Base-by-base conservation (phyloP, 2,329 filamentous ascomycete genomes). In the Talaromyces funiculosus region DNA sequence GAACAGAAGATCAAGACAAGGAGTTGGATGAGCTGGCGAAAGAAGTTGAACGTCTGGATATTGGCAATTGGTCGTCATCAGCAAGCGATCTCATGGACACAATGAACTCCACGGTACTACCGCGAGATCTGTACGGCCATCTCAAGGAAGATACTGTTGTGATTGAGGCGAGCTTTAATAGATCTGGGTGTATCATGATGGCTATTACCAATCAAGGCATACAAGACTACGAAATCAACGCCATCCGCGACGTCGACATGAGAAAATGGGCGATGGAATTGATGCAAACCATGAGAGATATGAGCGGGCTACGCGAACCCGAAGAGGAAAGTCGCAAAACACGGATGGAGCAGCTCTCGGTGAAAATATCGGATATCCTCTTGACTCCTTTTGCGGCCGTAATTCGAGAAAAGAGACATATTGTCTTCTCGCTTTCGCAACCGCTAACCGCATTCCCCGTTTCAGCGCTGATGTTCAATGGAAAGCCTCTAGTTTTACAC, bases 361-460 rank as follows among this genome's bases (percentile, higher is more conserved):
- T 55, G 3, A 29, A 61, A 3, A 65, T 69, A 1, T 69, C 67
- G 3, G 51, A 61, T 3, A 40, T 62, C 3, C 42, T 69, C 18
- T 45, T 69, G 9, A 31, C 26, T 1, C 66, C 67, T 12, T 69
- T 69, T 49, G 29, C 57, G 6, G 49, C 60, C 2, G 67, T 60
- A 1, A 65, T 69, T 18, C 53, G 55, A 61, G 31, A 33, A 12
- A 69, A 67, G 43, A 60, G 59, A 3, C 66, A 69, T 29, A 55
- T 69, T 31, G 65, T 69, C 5, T 68, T 69, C 47, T 69, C 67
- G 1, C 33, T 67, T 3, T 68, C 66, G 0, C 61, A 68, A 40
- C 67, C 67, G 5, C 51, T 69, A 26, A 67, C 66, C 4, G 66
- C 67, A 10, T 69, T 68, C 49, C 67, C 64, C 14, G 66, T 68